Percentiles rank a stretch among this genome's conserved stretches.
Evolutionary conservation across 495 filamentous ascomycete species (phyloP).

Genomic region (Trichoderma gamsii): DNA sequence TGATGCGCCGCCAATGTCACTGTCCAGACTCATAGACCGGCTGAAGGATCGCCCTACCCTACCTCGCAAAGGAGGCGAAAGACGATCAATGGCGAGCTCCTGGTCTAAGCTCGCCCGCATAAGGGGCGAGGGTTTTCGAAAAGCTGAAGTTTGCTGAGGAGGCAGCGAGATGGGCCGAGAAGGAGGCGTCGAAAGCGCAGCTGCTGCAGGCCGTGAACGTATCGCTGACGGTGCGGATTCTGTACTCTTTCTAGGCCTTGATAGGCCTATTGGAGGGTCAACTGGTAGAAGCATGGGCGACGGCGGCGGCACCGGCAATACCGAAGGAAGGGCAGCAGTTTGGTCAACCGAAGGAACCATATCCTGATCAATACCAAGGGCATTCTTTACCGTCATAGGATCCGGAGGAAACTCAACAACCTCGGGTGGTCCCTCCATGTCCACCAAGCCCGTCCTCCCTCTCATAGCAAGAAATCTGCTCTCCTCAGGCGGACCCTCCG

Average conservation of each 20-base stretch:
- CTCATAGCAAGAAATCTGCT: constrained; percentile 1
- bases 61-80: constrained; percentile 1
- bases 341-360: background rate
- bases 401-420: background rate
- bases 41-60: background rate
- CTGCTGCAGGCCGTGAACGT: background rate
- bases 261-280: background rate
- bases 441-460: constrained; percentile 10
- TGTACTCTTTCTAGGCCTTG: background rate
- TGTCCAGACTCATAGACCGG: constrained; percentile 8
- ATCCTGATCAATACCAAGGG: background rate
- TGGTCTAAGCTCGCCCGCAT: constrained; percentile 12
- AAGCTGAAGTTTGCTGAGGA: background rate
- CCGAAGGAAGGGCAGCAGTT: constrained; percentile 9
- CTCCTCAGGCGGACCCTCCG: constrained; percentile 15
- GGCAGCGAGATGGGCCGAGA: constrained; percentile 4
- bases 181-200: constrained; percentile 1
- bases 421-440: background rate
- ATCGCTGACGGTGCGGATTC: background rate
- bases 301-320: background rate
- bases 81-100: constrained; percentile 13
- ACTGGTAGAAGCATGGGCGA: constrained; percentile 13
- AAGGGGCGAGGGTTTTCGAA: constrained; percentile 6
- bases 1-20: background rate
- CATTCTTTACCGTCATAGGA: constrained; percentile 15